Evolutionary conservation across 106 monocot species (phyloP), one percentile per base, ranked within the genome.

Genomic region (Alisma plantagoaquatica): DNA sequence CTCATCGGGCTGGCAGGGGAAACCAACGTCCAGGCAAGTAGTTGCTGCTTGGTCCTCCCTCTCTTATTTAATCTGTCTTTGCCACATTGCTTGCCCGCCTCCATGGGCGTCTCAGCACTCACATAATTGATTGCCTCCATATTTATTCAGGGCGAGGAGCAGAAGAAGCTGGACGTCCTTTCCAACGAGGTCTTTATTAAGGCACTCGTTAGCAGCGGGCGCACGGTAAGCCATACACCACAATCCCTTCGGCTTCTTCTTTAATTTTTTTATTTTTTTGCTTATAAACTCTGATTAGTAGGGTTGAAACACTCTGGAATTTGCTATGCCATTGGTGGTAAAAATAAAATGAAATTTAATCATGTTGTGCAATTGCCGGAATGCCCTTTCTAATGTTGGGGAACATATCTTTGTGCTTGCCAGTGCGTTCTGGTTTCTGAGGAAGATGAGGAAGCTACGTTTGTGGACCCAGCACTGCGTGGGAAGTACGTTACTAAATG

Each of bases 171-270:
- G 33, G 96, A 96, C 46, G 89, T 96, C 46, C 81, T 96, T 63
- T 96, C 96, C 2, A 96, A 89, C 60, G 96, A 96, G 64, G 96
- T 96, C 45, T 96, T 96, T 61, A 60, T 96, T 48, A 96, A 96
- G 59, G 96, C 96, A 29, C 54, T 96, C 23, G 63, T 75, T 41
- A 89, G 96, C 51, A 96, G 96, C 46, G 88, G 88, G 2, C 71
- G 96, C 21, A 96, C 96, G 2, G 94, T 96, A 78, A 56, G 77
- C 42, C 63, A 28, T 8, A 29, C n/a, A n/a, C n/a, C n/a, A n/a
- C n/a, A n/a, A n/a, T n/a, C n/a, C n/a, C n/a, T n/a, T n/a, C n/a
- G n/a, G n/a, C n/a, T n/a, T n/a, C n/a, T n/a, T n/a, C n/a, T n/a
- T n/a, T n/a, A n/a, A n/a, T n/a, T n/a, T n/a, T n/a, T n/a, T n/a